Evolutionary conservation across 352 stramenopile species (phyloP).

Genomic region (Aphanomyces stellatus): DNA sequence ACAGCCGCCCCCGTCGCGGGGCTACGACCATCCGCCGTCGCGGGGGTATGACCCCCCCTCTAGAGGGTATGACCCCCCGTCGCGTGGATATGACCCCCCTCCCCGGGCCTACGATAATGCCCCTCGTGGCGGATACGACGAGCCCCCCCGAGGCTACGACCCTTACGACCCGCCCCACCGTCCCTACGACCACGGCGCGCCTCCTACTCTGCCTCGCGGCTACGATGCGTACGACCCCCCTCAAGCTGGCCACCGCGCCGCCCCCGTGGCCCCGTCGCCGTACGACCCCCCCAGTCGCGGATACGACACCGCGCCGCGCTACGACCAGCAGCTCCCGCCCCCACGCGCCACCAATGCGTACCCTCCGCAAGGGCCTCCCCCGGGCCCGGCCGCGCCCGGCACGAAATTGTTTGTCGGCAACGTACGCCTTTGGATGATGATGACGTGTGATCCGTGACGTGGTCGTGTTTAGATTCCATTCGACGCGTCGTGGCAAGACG

Average conservation of each 20-base stretch:
- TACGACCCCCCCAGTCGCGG: not conserved
- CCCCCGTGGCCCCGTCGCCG: not conserved
- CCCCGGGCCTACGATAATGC: not conserved
- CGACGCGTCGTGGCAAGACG: slow-evolving; percentile 54
- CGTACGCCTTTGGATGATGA: slow-evolving; percentile 32
- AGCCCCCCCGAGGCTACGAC: not conserved
- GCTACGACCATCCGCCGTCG: not conserved
- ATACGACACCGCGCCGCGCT: not conserved
- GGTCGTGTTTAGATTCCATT: slow-evolving; percentile 40
- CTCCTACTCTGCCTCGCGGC: not conserved
- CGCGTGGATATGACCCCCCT: not conserved
- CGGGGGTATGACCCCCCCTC: not conserved
- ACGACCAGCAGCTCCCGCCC: not conserved
- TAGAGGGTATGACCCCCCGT: not conserved
- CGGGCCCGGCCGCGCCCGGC: slow-evolving; percentile 16
- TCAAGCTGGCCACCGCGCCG: not conserved
- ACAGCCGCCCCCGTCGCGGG: not conserved
- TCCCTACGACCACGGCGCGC: not conserved
- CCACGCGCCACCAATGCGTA: not conserved
- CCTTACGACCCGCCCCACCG: not conserved
- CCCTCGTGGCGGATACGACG: not conserved
- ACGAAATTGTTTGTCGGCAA: slow-evolving; percentile 68
- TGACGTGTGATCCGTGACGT: not conserved
- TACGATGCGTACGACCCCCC: not conserved
- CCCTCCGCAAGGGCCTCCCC: slow-evolving; percentile 10